Base-by-base conservation (phyloP, 495 filamentous ascomycete genomes). In the Neurospora terricola region DNA sequence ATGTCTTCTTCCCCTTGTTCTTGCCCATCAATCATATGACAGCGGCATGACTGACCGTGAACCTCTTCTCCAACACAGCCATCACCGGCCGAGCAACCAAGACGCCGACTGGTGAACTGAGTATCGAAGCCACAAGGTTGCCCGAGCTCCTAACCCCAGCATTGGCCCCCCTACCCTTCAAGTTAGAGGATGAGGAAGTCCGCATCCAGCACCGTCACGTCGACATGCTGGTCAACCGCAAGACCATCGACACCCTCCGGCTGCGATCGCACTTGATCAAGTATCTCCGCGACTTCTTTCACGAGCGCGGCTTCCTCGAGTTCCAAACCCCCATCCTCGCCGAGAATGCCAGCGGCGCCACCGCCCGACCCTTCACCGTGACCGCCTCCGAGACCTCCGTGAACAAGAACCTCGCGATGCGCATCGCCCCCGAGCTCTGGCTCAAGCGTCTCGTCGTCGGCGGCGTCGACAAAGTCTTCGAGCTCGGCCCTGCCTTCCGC, bases 391-490 rank as follows among this genome's bases (percentile, higher is more conserved):
- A 93, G 71, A 66, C 27, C 12, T 90, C 94, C 70, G 84, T 88
- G 0, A 88, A 89, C 27, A 90, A 87, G 48, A 81, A 88, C 73
- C 82, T 99, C 23, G 87, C 91, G 12, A 82, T 98, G 73, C 80
- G 96, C 79, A 89, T 99, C 69, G 96, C 96, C 9, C 96, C 96
- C 1, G 96, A 99, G 80, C 84, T 99, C 38, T 97, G 95, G 83
- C 89, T 99, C 74, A 99, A 99, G 89, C 91, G 93, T 87, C 87
- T 99, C 69, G 91, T 98, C 34, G 94, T 98, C 21, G 96, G 96
- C 79, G 96, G 96, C 68, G 85, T 98, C 5, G 91, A 97, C 82
- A 88, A 91, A 76, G 94, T 98, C 11, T 98, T 96, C 82, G 96
- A 99, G 78, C 87, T 98, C 70, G 96, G 96, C 23, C 89, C 92